phyloP scores from a whole-genome alignment of 352 stramenopile species.

The Globisporangium okanoganense region DNA sequence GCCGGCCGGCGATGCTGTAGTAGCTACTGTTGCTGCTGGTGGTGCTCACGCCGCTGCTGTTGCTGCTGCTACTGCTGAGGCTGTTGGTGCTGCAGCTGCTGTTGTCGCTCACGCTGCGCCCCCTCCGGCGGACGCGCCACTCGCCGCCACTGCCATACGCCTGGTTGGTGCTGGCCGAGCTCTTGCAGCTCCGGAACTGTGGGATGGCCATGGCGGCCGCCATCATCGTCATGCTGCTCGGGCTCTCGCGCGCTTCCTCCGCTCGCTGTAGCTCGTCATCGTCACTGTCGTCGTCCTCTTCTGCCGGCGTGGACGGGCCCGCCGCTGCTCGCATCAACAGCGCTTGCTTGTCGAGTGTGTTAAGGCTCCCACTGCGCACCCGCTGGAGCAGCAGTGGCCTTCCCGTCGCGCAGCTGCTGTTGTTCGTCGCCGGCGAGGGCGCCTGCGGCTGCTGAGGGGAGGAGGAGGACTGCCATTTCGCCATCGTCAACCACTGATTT shows the following conservation, averaged over 20 bases:
- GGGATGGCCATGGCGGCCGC: constrained; percentile 32
- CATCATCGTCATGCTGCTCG: neutral
- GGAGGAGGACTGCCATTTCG: constrained; percentile 10
- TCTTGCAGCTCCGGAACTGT: constrained; percentile 40
- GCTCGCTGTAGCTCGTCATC: neutral
- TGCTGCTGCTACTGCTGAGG: constrained; percentile 35
- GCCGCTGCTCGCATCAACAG: neutral
- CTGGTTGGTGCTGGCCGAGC: constrained; percentile 19
- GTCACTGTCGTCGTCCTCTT: neutral
- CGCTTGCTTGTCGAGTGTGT: constrained; percentile 7
- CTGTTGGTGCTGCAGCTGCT: constrained; percentile 60
- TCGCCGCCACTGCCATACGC: constrained; percentile 15
- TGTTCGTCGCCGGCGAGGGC: neutral
- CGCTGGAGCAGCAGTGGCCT: constrained; percentile 8
- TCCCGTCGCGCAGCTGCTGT: neutral
- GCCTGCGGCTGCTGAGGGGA: neutral
- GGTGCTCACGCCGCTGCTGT: constrained; percentile 39
- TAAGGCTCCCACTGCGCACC: constrained; percentile 16
- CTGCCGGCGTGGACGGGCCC: neutral
- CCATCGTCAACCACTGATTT: constrained; percentile 10
- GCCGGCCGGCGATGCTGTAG: constrained; percentile 14
- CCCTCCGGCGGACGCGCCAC: constrained; percentile 33
- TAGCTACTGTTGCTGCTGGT: constrained; percentile 37
- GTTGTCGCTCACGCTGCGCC: constrained; percentile 61
- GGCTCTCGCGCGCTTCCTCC: neutral